These are phyloP conservation scores for Saccharomycopsis babjevae DNA, from an alignment of 805 yeast species.

Conservation along the genomic window DNA sequence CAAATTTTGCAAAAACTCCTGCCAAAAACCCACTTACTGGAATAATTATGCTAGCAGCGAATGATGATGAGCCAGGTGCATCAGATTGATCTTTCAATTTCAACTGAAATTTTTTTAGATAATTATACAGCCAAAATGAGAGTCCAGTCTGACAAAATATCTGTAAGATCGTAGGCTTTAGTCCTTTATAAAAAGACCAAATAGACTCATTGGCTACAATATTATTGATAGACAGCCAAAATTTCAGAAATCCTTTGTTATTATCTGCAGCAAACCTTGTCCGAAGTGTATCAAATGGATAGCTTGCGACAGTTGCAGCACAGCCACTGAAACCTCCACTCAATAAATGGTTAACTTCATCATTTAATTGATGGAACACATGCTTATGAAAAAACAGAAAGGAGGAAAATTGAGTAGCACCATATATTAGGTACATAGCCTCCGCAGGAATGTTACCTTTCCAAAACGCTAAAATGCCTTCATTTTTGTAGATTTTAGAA, in stretches of 20 bases:
- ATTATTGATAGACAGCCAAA: constrained; percentile 26
- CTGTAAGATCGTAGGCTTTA: constrained; percentile 30
- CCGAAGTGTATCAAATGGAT: constrained; percentile 84
- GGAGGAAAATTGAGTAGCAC: constrained; percentile 73
- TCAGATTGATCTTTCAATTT: constrained; percentile 2
- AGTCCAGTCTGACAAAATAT: constrained; percentile 16
- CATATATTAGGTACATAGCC: constrained; percentile 72
- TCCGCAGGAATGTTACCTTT: constrained; percentile 94
- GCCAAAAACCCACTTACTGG: constrained; percentile 64
- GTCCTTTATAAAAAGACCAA: constrained; percentile 41
- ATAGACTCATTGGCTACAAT: constrained; percentile 30
- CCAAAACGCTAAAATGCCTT: constrained; percentile 79
- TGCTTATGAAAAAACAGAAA: constrained; percentile 34
- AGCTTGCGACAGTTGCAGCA: constrained; percentile 60
- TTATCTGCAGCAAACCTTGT: constrained; percentile 68
- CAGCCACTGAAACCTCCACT: constrained; percentile 77
- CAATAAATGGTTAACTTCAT: constrained; percentile 26
- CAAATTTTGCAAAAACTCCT: constrained; percentile 61
- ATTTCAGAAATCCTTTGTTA: constrained; percentile 26
- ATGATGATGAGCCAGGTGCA: background rate
- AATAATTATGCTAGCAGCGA: constrained; percentile 25
- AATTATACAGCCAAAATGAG: constrained; percentile 14
- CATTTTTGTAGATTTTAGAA: constrained; percentile 39
- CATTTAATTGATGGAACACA: constrained; percentile 20
- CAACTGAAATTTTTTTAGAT: constrained; percentile 27